These are phyloP conservation scores for Ophiostoma australiae DNA, from an alignment of 2,329 filamentous ascomycete genomes.

Conservation along the genomic window DNA sequence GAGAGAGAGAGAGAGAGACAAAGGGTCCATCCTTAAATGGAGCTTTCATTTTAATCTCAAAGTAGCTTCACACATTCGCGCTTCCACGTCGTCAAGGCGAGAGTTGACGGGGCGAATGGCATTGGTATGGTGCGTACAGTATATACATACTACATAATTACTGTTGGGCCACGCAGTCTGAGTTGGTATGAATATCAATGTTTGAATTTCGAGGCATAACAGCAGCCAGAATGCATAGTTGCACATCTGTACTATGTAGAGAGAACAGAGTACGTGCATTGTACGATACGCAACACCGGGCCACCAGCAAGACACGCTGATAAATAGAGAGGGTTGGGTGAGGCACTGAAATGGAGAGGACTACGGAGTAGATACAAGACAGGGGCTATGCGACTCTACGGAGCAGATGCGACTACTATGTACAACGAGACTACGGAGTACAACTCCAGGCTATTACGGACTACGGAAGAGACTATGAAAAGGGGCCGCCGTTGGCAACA, in stretches of 20 bases:
- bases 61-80: background rate
- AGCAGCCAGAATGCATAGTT: too few relatives aligned
- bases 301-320: too few relatives aligned
- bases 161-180: background rate
- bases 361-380: background rate
- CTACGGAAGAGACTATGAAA: background rate
- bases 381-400: background rate
- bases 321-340: slow-evolving; percentile 8
- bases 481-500: slow-evolving; percentile 12
- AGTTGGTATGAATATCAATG: too few relatives aligned
- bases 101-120: too few relatives aligned
- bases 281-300: too few relatives aligned
- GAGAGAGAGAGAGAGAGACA: background rate
- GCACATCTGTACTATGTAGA: too few relatives aligned
- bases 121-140: too few relatives aligned
- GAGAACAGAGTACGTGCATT: too few relatives aligned
- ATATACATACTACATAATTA: too few relatives aligned
- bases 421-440: background rate
- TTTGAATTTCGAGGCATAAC: too few relatives aligned
- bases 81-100: background rate
- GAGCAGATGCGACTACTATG: background rate
- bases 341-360: background rate
- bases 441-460: too few relatives aligned
- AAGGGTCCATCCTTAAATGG: background rate
- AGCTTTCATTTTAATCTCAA: background rate